phyloP scores from a whole-genome alignment of 2,329 filamentous ascomycete genomes.

The Xylariaceae sp. region DNA sequence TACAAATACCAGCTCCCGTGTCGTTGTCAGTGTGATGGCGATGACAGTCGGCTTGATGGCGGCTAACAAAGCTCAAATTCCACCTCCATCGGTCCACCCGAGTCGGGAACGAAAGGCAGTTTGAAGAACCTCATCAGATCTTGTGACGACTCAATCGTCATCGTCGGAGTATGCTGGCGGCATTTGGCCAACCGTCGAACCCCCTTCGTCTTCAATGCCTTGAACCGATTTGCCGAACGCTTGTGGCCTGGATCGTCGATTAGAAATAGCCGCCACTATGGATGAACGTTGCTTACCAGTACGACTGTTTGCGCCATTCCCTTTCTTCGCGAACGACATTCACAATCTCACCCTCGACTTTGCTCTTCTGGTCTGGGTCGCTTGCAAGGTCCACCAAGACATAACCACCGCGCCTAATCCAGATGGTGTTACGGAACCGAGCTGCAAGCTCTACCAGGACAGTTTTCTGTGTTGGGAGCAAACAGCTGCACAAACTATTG shows the following conservation, averaged over 20 bases:
- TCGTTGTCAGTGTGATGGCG: constrained; percentile 69
- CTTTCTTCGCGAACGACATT: constrained; percentile 92
- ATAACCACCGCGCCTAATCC: constrained; percentile 86
- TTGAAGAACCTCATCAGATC: constrained; percentile 11
- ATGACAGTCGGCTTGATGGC: constrained; percentile 61
- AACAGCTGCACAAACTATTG: constrained; percentile 83
- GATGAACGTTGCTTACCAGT: constrained; percentile 62
- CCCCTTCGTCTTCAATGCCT: constrained; percentile 69
- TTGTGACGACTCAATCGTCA: constrained; percentile 40
- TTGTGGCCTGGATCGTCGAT: constrained; percentile 59
- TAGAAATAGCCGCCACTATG: constrained; percentile 4
- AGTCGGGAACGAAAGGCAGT: constrained; percentile 22
- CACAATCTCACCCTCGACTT: constrained; percentile 83
- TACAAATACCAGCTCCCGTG: constrained; percentile 51
- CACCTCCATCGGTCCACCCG: constrained; percentile 10
- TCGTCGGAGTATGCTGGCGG: constrained; percentile 79
- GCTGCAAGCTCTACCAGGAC: constrained; percentile 79
- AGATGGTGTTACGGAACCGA: constrained; percentile 87
- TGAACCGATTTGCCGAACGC: constrained; percentile 69
- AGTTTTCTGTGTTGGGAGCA: constrained; percentile 63
- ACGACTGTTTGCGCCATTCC: constrained; percentile 81
- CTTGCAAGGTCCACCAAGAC: constrained; percentile 73
- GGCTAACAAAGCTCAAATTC: constrained; percentile 33
- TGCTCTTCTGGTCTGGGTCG: constrained; percentile 67
- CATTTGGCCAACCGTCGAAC: constrained; percentile 80